Base-by-base conservation (phyloP, 352 stramenopile species). In the Globisporangium megalacanthum region DNA sequence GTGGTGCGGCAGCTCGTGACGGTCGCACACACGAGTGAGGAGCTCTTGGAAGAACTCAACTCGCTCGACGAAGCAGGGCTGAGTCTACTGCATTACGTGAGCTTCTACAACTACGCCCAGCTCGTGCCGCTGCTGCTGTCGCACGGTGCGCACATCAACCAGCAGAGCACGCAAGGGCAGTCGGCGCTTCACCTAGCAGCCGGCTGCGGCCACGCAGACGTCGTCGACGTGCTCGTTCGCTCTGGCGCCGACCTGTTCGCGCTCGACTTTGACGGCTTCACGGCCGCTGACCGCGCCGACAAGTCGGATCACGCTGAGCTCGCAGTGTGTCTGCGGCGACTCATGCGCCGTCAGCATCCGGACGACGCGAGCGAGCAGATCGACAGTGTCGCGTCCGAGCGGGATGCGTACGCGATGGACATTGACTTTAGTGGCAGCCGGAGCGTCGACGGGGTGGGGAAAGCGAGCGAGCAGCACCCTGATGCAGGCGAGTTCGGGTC, bases 81-180 rank as follows among this genome's bases (percentile, higher is more conserved):
- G 52, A 94, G 83, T 56, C 62, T 96, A 48, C 70, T 96, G n/a
- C 86, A 96, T 53, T 96, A 94, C 47, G 83, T 93, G 70, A 89
- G 86, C 60, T 94, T 94, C 54, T 96, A 94, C 72, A 92, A 94
- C 54, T 92, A 94, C 62, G 74, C 73, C 15, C 72, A 86, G 48
- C 63, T 96, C 41, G 82, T 96, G 17, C 80, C 77, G 20, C 61
- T 93, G 20, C 61, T 96, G 20, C 59, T 94, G 13, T 80, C 84
- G 33, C 86, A 94, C 55, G 86, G 86, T 14, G 86, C 83, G 3
- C 79, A 90, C 45, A 73, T 93, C 11, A 94, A 96, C 56, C 86
- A 94, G 58, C 75, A 89, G 57, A 93, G 77, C 54, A 92, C 79
- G 3, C 82, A 91, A 65, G 84, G 85, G 0, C 80, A 94, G 47